phyloP scores from a whole-genome alignment of 2,329 filamentous ascomycete genomes.

The Calonectria pseudoreteaudii region DNA sequence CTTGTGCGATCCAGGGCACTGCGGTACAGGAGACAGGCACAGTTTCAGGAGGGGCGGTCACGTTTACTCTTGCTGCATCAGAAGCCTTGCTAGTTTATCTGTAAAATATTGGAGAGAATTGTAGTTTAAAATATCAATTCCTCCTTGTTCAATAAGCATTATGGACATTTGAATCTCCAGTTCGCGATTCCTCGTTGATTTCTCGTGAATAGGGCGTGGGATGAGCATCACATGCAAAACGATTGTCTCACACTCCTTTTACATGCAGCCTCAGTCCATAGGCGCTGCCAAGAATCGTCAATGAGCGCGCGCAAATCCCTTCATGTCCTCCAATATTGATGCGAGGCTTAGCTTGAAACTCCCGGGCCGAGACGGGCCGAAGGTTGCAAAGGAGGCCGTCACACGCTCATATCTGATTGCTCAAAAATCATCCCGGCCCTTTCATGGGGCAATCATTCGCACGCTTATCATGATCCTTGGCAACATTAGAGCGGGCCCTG shows the following conservation, averaged over 20 bases:
- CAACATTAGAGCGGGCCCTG: not conserved
- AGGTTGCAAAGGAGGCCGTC: not conserved
- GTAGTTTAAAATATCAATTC: not conserved
- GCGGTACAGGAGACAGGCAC: slow-evolving; percentile 10
- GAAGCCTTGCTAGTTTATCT: slow-evolving; percentile 25
- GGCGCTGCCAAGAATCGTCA: not conserved
- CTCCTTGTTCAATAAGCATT: not conserved
- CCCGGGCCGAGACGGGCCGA: not conserved
- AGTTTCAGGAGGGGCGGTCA: slow-evolving; percentile 16
- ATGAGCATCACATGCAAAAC: not conserved
- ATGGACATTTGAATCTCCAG: not conserved
- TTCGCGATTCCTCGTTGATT: not conserved
- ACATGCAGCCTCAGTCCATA: not conserved
- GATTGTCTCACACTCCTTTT: not conserved
- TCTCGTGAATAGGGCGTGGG: not conserved
- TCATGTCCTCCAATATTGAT: not conserved
- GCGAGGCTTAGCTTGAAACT: not conserved
- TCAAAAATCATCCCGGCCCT: not conserved
- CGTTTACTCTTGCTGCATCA: slow-evolving; percentile 24
- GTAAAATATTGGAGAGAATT: not conserved
- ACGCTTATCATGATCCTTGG: not conserved
- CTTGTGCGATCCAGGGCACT: slow-evolving; percentile 28
- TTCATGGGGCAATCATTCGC: not conserved
- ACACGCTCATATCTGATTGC: not conserved
- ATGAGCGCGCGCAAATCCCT: not conserved